Percentiles rank a stretch among this genome's conserved stretches.
phyloP scores from a whole-genome alignment of 2,329 filamentous ascomycete genomes.

The Tolypocladium sp. region DNA sequence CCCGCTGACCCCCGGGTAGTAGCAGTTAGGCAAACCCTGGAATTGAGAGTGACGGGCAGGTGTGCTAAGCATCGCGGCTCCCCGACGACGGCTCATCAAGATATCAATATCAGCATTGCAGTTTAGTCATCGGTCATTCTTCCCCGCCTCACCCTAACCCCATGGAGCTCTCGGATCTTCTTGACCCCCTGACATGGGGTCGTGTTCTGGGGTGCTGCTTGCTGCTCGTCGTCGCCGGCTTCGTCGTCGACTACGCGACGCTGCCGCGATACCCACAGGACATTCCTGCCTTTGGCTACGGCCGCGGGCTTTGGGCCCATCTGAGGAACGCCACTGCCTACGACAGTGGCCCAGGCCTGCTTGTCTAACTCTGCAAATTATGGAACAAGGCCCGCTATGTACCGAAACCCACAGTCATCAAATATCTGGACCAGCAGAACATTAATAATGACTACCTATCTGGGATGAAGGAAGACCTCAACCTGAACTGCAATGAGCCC shows the following conservation, averaged over 20 bases:
- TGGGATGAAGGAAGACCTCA: too few species aligned
- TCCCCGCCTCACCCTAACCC: not conserved
- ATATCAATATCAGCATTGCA: not conserved
- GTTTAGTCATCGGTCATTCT: not conserved
- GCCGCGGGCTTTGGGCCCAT: slow-evolving; percentile 21
- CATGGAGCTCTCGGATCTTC: not conserved
- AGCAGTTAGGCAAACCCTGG: too few species aligned
- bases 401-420: too few species aligned
- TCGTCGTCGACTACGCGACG: slow-evolving; percentile 27
- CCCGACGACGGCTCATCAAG: not conserved
- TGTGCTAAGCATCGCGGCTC: not conserved
- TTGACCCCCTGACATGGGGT: slow-evolving; percentile 14
- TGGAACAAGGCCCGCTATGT: too few species aligned
- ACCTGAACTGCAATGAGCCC: too few species aligned
- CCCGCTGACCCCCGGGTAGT: too few species aligned
- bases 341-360: too few species aligned
- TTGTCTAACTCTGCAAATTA: too few species aligned
- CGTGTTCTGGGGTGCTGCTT: slow-evolving; percentile 16
- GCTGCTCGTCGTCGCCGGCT: slow-evolving; percentile 26
- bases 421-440: too few species aligned
- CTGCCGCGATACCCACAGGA: slow-evolving; percentile 29
- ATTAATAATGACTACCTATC: too few species aligned
- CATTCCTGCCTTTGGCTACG: slow-evolving; percentile 30
- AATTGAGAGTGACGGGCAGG: too few species aligned
- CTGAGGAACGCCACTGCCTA: slow-evolving; percentile 30